Base-by-base conservation (phyloP, 2,329 filamentous ascomycete genomes). In the Trichoderma harzianum region DNA sequence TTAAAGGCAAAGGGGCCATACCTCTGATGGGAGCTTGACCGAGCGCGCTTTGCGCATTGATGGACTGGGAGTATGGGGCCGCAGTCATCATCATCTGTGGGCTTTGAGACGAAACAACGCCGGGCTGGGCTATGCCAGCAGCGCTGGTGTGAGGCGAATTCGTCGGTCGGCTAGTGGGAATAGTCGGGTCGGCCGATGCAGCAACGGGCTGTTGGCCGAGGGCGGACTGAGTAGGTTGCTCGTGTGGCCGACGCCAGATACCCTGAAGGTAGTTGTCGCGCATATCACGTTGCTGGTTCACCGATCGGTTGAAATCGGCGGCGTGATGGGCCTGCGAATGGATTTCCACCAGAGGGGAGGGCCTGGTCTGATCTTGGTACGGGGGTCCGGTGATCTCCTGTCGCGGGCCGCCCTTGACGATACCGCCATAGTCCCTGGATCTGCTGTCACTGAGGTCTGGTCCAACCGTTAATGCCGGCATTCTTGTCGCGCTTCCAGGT, bases 381-480 rank as follows among this genome's bases (percentile, higher is more conserved):
- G 94, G 87, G 47, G 92, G 90, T 28, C 95, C 96, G 16, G 92
- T 90, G 74, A 98, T 90, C 79, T 98, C 96, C 82, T 98, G 96
- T 75, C 95, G 90, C 26, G 94, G 93, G 68, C 94, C 92, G 73
- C 93, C 91, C 78, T 89, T 89, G 73, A 89, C 83, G 74, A 97
- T 93, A 78, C 89, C 91, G 77, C 91, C 92, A 79, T 95, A 97
- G 80, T 97, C 94, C 78, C 92, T 90, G 74, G 92, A 87, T 76
- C 93, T 89, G 75, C 91, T 88, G 78, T 95, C 91, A 78, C 92
- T 92, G 74, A 94, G 89, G 75, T 94, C 91, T 82, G 93, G 88
- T 78, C 91, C 89, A 81, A 93, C 87, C 80, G 94, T 93, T 84
- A 97, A 95, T 88, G 95, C 93, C 72, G 93, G 91, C 79, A 97